phyloP scores from a whole-genome alignment of 257 asterid species.

The Solanum megistacrolobum region DNA sequence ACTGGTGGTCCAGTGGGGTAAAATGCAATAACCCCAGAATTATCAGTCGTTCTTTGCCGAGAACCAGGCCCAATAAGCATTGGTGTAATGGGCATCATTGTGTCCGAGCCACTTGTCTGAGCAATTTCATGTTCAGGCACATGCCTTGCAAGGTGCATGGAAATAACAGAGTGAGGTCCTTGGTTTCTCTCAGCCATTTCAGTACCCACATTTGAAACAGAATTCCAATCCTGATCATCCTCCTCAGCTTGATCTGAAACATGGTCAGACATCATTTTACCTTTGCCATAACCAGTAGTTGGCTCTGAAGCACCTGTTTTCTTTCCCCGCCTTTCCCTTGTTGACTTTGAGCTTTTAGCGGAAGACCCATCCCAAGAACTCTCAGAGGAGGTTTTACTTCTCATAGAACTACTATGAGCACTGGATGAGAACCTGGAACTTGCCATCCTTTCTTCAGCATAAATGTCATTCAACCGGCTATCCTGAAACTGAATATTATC shows the following conservation, averaged over 20 bases:
- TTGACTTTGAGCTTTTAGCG: constrained; percentile 22
- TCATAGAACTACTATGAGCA: constrained; percentile 26
- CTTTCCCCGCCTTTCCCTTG: constrained; percentile 36
- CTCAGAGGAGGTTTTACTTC: constrained; percentile 42
- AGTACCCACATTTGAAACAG: constrained; percentile 24
- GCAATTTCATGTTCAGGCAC: constrained; percentile 48
- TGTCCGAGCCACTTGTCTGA: constrained; percentile 73
- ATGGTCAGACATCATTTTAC: constrained; percentile 44
- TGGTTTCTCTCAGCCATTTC: constrained; percentile 46
- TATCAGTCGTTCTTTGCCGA: constrained; percentile 47
- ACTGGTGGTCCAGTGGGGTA: constrained; percentile 97
- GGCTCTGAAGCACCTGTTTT: constrained; percentile 22
- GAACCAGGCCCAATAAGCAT: constrained; percentile 69
- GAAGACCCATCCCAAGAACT: constrained; percentile 44
- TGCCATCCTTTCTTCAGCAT: constrained; percentile 39
- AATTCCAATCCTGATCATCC: constrained; percentile 52
- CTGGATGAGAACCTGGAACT: constrained; percentile 42
- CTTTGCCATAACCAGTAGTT: constrained; percentile 39
- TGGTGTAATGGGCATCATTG: constrained; percentile 59
- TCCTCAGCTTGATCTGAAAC: constrained; percentile 37
- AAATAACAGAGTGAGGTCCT: constrained; percentile 39
- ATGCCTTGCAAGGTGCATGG: constrained; percentile 46
- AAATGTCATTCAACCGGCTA: constrained; percentile 41
- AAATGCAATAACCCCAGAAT: constrained; percentile 67
- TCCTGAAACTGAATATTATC: constrained; percentile 44